Evolutionary conservation across 208 protist genomes (phyloP).

Genomic region (Acanthamoeba healyi): DNA sequence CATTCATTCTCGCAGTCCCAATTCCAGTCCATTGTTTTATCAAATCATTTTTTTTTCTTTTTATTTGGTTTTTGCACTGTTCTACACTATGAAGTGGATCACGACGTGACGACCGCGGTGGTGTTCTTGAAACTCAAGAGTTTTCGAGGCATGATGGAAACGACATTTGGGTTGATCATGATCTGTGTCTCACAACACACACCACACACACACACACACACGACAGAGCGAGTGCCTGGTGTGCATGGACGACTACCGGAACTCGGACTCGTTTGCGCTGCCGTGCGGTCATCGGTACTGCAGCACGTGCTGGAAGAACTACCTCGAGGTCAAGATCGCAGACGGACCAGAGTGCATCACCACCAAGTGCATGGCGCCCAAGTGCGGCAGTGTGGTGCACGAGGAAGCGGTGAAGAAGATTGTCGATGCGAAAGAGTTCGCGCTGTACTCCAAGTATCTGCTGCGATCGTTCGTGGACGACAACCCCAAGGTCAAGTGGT

Average conservation of each 20-base stretch:
- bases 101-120: too few species aligned
- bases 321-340: slow-evolving; percentile 85
- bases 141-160: too few species aligned
- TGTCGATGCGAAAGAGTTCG: slow-evolving; percentile 60
- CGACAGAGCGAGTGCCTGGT: slow-evolving; percentile 83
- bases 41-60: not conserved
- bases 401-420: slow-evolving; percentile 84
- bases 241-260: slow-evolving; percentile 86
- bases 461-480: slow-evolving; percentile 89
- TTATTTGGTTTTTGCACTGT: too few species aligned
- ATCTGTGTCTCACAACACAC: too few species aligned
- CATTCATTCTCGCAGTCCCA: too few species aligned
- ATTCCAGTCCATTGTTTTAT: too few species aligned
- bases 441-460: slow-evolving; percentile 83
- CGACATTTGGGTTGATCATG: too few species aligned
- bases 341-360: slow-evolving; percentile 82
- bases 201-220: too few species aligned
- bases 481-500: slow-evolving; percentile 91
- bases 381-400: slow-evolving; percentile 84
- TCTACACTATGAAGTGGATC: too few species aligned
- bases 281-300: slow-evolving; percentile 89
- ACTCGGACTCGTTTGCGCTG: slow-evolving; percentile 78
- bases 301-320: slow-evolving; percentile 85
- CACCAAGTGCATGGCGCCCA: slow-evolving; percentile 82
- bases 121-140: too few species aligned